A percentile compares a stretch with the other conserved stretches of the same genome.
phyloP scores from a whole-genome alignment of 768 basidiomycete genomes.

The Hypholoma fasciculare region DNA sequence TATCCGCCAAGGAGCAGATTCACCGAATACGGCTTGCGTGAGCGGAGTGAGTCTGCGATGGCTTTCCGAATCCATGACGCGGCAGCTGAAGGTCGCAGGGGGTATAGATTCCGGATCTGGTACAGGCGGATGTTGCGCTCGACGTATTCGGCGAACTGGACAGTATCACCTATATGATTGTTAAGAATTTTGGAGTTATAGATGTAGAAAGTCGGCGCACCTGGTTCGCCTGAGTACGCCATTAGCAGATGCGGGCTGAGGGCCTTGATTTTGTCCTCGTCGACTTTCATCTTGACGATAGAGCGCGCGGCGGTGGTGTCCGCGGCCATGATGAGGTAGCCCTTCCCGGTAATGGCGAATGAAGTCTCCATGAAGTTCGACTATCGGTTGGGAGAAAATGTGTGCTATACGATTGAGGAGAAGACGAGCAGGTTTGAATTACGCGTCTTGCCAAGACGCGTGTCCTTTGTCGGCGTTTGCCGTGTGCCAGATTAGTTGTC shows the following conservation, averaged over 20 bases:
- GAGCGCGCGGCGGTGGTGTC: slow-evolving; percentile 89
- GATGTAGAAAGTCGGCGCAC: slow-evolving; percentile 32
- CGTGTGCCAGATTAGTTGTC: not conserved
- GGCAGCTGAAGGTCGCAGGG: slow-evolving; percentile 87
- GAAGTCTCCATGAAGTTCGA: slow-evolving; percentile 75
- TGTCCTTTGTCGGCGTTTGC: slow-evolving; percentile 5
- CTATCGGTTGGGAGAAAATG: not conserved
- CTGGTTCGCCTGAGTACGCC: slow-evolving; percentile 94
- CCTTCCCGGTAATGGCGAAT: slow-evolving; percentile 90
- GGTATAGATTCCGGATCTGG: slow-evolving; percentile 90
- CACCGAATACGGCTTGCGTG: slow-evolving; percentile 85
- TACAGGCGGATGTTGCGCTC: slow-evolving; percentile 96
- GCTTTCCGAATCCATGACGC: slow-evolving; percentile 94
- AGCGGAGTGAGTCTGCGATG: slow-evolving; percentile 87
- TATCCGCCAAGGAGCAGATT: slow-evolving; percentile 93
- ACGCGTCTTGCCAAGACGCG: slow-evolving; percentile 6
- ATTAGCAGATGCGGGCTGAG: slow-evolving; percentile 91
- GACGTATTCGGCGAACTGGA: slow-evolving; percentile 95
- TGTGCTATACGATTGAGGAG: not conserved
- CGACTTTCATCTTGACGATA: slow-evolving; percentile 96
- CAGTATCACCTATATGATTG: slow-evolving; percentile 73
- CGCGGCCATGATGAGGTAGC: slow-evolving; percentile 89
- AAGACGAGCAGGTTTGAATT: slow-evolving; percentile 4
- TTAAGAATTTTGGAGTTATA: not conserved
- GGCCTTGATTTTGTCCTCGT: slow-evolving; percentile 95